phyloP scores from a whole-genome alignment of 768 basidiomycete genomes.

The Arthromyces matolae region DNA sequence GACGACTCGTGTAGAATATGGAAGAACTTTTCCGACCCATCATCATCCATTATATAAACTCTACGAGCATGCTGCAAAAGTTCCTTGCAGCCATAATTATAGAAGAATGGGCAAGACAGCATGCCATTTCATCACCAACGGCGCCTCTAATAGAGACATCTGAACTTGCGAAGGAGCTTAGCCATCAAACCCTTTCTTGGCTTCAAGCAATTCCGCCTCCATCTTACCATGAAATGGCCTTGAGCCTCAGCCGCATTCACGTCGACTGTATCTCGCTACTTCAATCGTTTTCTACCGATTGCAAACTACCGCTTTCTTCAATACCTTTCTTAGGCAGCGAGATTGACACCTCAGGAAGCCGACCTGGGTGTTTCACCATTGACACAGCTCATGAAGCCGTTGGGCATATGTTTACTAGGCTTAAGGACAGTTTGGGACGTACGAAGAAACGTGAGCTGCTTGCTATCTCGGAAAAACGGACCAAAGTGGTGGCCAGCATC shows the following conservation, averaged over 20 bases:
- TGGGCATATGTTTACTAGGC: slow-evolving; percentile 62
- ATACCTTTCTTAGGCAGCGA: slow-evolving; percentile 78
- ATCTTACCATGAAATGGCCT: slow-evolving; percentile 89
- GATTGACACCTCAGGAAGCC: slow-evolving; percentile 69
- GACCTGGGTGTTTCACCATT: slow-evolving; percentile 70
- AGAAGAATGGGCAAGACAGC: slow-evolving; percentile 85
- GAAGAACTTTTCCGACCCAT: slow-evolving; percentile 74
- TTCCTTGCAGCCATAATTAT: slow-evolving; percentile 81
- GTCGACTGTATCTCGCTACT: slow-evolving; percentile 76
- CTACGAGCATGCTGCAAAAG: slow-evolving; percentile 89
- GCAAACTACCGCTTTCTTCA: slow-evolving; percentile 75
- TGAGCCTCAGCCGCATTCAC: slow-evolving; percentile 75
- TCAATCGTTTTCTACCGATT: slow-evolving; percentile 80
- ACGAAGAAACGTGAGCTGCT: slow-evolving; percentile 77
- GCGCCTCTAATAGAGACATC: slow-evolving; percentile 51
- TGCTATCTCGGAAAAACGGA: slow-evolving; percentile 71
- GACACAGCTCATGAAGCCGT: slow-evolving; percentile 71
- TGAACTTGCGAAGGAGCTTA: slow-evolving; percentile 62
- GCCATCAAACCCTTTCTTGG: slow-evolving; percentile 61
- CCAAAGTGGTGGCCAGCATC: slow-evolving; percentile 63
- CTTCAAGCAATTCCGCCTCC: slow-evolving; percentile 73
- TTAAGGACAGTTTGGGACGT: slow-evolving; percentile 72
- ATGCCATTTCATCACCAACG: slow-evolving; percentile 31
- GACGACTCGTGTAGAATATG: slow-evolving; percentile 27
- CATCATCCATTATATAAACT: slow-evolving; percentile 75